Percentiles rank a stretch among this genome's conserved stretches.
phyloP scores from a whole-genome alignment of 2,329 filamentous ascomycete species.

The Alternaria burnsii region DNA sequence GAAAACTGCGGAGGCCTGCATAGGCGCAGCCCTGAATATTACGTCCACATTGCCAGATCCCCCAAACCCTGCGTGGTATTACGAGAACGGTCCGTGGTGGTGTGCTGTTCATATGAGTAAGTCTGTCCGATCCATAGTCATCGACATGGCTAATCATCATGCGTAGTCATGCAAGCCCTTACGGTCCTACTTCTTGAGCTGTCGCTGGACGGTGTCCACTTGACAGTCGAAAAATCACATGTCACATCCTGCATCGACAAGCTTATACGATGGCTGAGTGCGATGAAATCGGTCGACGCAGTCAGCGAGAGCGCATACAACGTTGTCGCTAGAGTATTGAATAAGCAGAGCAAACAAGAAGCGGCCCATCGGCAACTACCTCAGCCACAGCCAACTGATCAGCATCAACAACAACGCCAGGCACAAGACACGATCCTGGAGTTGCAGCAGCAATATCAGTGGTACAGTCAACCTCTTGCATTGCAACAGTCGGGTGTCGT shows the following conservation, averaged over 20 bases:
- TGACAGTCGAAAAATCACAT: constrained; percentile 32
- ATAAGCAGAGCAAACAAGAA: constrained; percentile 3
- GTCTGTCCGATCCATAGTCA: not conserved
- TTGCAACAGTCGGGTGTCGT: not conserved
- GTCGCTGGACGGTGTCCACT: constrained; percentile 36
- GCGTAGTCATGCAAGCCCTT: constrained; percentile 50
- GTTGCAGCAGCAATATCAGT: not conserved
- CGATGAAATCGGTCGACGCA: constrained; percentile 36
- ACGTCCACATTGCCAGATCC: constrained; percentile 42
- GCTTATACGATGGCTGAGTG: constrained; percentile 42
- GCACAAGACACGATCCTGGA: not conserved
- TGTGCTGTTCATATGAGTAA: constrained; percentile 40
- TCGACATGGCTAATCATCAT: not conserved
- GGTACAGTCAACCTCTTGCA: not conserved
- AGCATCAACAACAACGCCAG: not conserved
- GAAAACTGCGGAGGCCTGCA: constrained; percentile 42
- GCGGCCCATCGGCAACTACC: constrained; percentile 3
- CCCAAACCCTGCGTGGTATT: constrained; percentile 27
- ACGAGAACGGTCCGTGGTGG: constrained; percentile 50
- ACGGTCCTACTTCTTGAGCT: constrained; percentile 51
- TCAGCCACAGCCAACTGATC: not conserved
- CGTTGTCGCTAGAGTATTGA: constrained; percentile 22
- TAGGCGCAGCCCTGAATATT: constrained; percentile 46
- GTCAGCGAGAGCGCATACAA: constrained; percentile 43
- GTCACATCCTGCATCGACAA: constrained; percentile 36